These are phyloP conservation scores for Venturia pyrina DNA, from an alignment of 2,329 filamentous ascomycete species.

Conservation along the genomic window DNA sequence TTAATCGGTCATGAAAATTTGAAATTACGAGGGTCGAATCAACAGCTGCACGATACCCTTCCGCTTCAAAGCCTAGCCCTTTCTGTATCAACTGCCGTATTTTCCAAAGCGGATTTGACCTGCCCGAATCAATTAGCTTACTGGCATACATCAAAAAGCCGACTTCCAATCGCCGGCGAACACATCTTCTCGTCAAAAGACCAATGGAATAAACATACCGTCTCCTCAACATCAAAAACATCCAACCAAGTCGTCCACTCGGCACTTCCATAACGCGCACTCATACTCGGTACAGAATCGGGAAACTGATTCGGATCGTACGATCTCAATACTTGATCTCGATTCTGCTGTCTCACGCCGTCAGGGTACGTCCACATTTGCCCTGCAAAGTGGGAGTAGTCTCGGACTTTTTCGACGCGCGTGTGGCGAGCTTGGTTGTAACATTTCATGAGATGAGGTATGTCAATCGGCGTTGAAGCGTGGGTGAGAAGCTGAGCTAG, in stretches of 20 bases:
- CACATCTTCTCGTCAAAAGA: no score
- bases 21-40: no score
- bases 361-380: background rate
- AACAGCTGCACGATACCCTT: no score
- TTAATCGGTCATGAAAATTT: no score
- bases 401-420: background rate
- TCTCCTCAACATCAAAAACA: background rate
- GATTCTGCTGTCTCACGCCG: background rate
- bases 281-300: background rate
- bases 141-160: no score
- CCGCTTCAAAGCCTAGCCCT: no score
- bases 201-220: background rate
- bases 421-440: background rate
- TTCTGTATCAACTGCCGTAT: no score
- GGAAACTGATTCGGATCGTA: background rate
- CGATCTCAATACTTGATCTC: background rate
- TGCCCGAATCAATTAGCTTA: no score
- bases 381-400: background rate
- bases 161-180: no score
- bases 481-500: background rate
- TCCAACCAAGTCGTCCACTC: constrained; percentile 6
- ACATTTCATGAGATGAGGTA: background rate
- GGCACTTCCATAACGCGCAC: background rate
- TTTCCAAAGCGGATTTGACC: no score
- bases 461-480: background rate